Evolutionary conservation across 768 basidiomycete genomes (phyloP).

Genomic region (Pleurotus giganteus): DNA sequence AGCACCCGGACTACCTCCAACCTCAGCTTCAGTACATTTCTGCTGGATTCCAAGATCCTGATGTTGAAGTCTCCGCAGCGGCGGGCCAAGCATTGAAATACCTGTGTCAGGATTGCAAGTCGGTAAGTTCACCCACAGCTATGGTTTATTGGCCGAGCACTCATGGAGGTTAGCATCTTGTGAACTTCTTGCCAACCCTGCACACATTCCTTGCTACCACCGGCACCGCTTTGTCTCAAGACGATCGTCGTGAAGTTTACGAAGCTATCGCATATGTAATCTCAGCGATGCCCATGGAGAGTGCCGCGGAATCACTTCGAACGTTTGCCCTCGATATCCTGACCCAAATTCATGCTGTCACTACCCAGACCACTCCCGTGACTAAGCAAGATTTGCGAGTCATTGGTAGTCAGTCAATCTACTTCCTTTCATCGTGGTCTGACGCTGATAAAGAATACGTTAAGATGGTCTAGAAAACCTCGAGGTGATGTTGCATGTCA

Average conservation of each 20-base stretch:
- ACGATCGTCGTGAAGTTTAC: conserved; percentile 89
- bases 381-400: conserved; percentile 71
- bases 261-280: conserved; percentile 97
- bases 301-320: conserved; percentile 82
- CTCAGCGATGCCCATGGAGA: conserved; percentile 87
- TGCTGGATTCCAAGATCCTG: conserved; percentile 80
- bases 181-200: conserved; percentile 88
- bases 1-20: conserved; percentile 83
- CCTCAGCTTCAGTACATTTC: conserved; percentile 90
- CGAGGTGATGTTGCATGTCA: conserved; percentile 85
- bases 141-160: not conserved
- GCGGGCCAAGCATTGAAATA: conserved; percentile 96
- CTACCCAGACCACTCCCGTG: conserved; percentile 48
- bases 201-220: conserved; percentile 84
- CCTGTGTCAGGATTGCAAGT: conserved; percentile 94
- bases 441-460: not conserved
- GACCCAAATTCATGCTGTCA: conserved; percentile 64
- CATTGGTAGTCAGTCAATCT: conserved; percentile 56
- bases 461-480: conserved; percentile 88
- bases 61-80: conserved; percentile 84
- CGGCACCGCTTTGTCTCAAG: conserved; percentile 76
- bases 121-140: conserved; percentile 40
- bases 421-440: not conserved
- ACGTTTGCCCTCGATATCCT: conserved; percentile 88
- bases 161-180: conserved; percentile 62